A percentile compares a stretch with the other conserved stretches of the same genome.
Evolutionary conservation across 2,329 filamentous ascomycete genomes (phyloP).

Genomic region (Colletotrichum cuscutae): DNA sequence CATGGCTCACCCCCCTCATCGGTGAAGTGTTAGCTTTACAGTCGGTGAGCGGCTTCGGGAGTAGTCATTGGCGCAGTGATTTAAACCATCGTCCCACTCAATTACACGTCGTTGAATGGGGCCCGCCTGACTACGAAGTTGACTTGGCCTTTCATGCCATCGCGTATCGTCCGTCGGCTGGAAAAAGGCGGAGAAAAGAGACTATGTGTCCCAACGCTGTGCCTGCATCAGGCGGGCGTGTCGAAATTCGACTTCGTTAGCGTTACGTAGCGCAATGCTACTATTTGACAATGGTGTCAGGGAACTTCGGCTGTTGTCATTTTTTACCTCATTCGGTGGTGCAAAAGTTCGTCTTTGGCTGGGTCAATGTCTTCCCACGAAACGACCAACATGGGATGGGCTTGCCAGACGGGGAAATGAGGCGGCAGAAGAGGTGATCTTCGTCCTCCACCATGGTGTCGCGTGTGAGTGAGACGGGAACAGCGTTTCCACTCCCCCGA

Average conservation of each 20-base stretch:
- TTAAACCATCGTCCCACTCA: slow-evolving; percentile 1
- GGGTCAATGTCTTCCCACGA: neutral
- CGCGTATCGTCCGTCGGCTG: slow-evolving; percentile 4
- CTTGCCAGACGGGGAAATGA: slow-evolving; percentile 18
- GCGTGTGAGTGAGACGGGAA: slow-evolving; percentile 17
- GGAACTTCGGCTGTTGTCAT: neutral
- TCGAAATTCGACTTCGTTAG: slow-evolving; percentile 8
- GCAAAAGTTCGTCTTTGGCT: neutral
- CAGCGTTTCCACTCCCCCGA: slow-evolving; percentile 10
- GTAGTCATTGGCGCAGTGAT: slow-evolving; percentile 7
- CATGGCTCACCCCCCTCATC: slow-evolving; percentile 6
- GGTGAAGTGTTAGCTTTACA: slow-evolving; percentile 4
- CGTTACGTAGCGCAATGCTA: slow-evolving; percentile 14
- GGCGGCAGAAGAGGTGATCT: neutral
- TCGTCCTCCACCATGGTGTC: neutral
- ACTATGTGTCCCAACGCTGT: neutral
- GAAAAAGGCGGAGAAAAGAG: slow-evolving; percentile 9
- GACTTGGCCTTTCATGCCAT: neutral
- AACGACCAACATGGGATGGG: slow-evolving; percentile 10
- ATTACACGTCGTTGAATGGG: neutral
- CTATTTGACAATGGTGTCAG: neutral
- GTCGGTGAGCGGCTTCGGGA: neutral
- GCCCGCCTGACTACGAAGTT: neutral
- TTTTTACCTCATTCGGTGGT: neutral
- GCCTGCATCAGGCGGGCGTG: neutral